phyloP scores from a whole-genome alignment of 2,329 filamentous ascomycete species.

The Chrysoporthe cubensis region DNA sequence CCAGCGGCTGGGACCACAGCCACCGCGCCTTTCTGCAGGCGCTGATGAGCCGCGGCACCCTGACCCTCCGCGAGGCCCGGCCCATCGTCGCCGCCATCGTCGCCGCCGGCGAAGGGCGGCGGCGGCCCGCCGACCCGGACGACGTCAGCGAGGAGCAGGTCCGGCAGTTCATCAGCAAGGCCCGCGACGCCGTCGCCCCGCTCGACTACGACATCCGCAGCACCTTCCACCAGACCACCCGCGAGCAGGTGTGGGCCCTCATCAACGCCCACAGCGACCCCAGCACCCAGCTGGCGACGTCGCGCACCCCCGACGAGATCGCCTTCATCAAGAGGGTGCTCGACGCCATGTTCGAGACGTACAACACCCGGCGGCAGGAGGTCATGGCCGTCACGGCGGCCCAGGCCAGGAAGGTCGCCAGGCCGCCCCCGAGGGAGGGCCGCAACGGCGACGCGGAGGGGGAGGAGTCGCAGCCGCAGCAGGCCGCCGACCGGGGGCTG shows the following conservation, averaged over 20 bases:
- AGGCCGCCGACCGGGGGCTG: slow-evolving; percentile 58
- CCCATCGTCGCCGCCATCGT: slow-evolving; percentile 78
- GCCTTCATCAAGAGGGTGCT: slow-evolving; percentile 86
- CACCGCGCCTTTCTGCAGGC: slow-evolving; percentile 92
- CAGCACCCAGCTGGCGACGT: slow-evolving; percentile 84
- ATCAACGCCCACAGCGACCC: slow-evolving; percentile 88
- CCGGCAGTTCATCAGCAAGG: slow-evolving; percentile 67
- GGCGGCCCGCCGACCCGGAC: slow-evolving; percentile 52
- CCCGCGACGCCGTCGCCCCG: slow-evolving; percentile 73
- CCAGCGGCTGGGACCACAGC: slow-evolving; percentile 55
- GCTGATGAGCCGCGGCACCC: slow-evolving; percentile 75
- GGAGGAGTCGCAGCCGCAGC: slow-evolving; percentile 39
- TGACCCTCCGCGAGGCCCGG: slow-evolving; percentile 76
- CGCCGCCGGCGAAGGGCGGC: slow-evolving; percentile 51
- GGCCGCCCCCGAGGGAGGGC: slow-evolving; percentile 49
- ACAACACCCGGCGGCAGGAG: slow-evolving; percentile 81
- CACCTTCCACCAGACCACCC: slow-evolving; percentile 68
- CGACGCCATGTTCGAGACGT: slow-evolving; percentile 88
- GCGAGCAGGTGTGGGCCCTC: slow-evolving; percentile 75
- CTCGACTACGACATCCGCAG: slow-evolving; percentile 89
- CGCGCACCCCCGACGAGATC: slow-evolving; percentile 80
- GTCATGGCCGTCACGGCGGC: slow-evolving; percentile 80
- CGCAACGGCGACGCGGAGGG: slow-evolving; percentile 40
- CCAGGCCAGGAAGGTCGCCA: slow-evolving; percentile 73
- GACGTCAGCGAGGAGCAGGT: slow-evolving; percentile 73